Conservation (phyloP, 164 flowering plant genomes). For the Santalum album region DNA sequence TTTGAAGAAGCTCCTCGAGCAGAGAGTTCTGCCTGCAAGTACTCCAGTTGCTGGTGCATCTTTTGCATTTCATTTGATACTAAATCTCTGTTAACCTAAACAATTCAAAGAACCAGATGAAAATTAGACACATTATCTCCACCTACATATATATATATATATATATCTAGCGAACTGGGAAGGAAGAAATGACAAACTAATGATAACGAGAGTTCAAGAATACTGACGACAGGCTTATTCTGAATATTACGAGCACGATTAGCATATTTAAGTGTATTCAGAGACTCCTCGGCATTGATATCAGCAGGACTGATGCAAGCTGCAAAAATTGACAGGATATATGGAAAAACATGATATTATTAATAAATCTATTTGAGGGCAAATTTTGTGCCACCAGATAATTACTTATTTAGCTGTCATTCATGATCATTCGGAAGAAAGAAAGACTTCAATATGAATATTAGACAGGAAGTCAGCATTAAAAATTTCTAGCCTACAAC, state of each 20-base stretch:
- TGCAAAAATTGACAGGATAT: slow-evolving; percentile 18
- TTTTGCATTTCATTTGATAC: slow-evolving; percentile 80
- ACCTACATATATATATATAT: background rate
- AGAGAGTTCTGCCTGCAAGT: slow-evolving; percentile 89
- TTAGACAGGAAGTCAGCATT: too few relatives aligned
- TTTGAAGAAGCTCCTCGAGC: slow-evolving; percentile 70
- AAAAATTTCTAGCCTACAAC: too few relatives aligned
- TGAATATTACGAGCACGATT: slow-evolving; percentile 98
- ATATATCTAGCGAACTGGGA: too few relatives aligned
- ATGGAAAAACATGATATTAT: background rate
- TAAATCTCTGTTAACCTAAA: slow-evolving; percentile 90
- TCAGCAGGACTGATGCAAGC: slow-evolving; percentile 99
- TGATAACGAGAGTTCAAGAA: background rate
- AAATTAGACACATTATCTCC: background rate
- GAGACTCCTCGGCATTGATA: slow-evolving; percentile 96
- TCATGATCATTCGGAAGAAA: too few relatives aligned
- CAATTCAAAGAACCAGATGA: background rate
- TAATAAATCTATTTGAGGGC: background rate
- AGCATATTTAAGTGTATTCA: slow-evolving; percentile 96
- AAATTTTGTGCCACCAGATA: background rate
- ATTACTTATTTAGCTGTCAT: background rate
- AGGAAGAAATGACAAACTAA: background rate
- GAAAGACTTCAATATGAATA: too few relatives aligned
- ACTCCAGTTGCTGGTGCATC: slow-evolving; percentile 94
- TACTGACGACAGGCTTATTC: slow-evolving; percentile 91